Evolutionary conservation across 768 basidiomycete genomes (phyloP), one percentile per base, ranked within the genome.

Genomic region (Hysterangium stoloniferum): DNA sequence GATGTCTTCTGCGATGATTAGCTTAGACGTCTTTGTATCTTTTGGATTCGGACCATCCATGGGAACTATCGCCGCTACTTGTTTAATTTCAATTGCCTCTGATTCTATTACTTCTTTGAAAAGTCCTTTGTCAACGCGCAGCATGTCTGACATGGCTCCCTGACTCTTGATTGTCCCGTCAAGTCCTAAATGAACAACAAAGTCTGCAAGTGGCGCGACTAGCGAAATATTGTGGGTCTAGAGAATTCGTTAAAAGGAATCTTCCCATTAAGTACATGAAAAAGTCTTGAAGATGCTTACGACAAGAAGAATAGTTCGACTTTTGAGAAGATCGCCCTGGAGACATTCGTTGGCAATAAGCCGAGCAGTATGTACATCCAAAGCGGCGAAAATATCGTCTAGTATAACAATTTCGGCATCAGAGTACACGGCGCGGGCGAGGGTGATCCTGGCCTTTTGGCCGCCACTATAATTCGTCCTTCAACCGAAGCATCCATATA

Each of bases 301-400:
- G 40, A 75, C 69, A 6, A 69, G 55, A 6, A 71, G 54, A 11
- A 70, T 60, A 8, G 68, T 69, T 32, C 69, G 54, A n/a, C 58
- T 67, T 22, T 57, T 56, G 48, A 71, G 57, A 20, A 70, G 52
- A 33, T 66, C 64, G 1, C 67, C 65, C 31, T 49, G 45, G 54
- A 71, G 62, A 24, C 65, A 58, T 45, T 69, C 61, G 27, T 69
- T 66, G 32, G 67, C 63, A 52, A 70, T 68, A 52, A 54, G 66
- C 36, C 61, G 59, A n/a, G 64, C 62, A 20, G 69, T 70, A 25
- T 68, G 58, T n/a, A 68, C 66, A 49, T 71, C 70, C 6, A 71
- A 57, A 1, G 71, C 71, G 19, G 4, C 17, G 4, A 9, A 41
- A 22, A 86, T 77, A 45, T 70, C 71, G 59, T 72, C 73, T 45